Evolutionary conservation across 306 rosid species (phyloP).

Genomic region (Rosa lucieae): DNA sequence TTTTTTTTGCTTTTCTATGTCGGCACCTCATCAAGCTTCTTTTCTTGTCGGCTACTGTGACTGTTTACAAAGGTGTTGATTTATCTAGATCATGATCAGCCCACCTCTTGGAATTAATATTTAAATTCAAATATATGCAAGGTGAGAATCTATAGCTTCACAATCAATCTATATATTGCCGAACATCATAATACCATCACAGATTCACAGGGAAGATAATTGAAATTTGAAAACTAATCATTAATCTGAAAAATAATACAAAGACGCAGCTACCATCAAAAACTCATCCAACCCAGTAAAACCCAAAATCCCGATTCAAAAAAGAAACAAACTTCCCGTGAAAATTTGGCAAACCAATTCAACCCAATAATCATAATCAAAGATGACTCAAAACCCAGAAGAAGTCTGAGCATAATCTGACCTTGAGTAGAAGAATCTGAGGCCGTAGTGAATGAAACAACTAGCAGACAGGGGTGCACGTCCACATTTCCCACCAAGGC

Average conservation of each 20-base stretch:
- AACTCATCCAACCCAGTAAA: conserved; percentile 24
- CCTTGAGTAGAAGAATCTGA: conserved; percentile 75
- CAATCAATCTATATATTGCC: too few species aligned
- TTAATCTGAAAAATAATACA: conserved; percentile 12
- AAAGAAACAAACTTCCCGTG: conserved; percentile 2
- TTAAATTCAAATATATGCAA: too few species aligned
- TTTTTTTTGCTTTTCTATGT: too few species aligned
- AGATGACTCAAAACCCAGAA: conserved; percentile 25
- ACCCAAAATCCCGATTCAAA: too few species aligned
- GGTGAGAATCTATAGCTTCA: too few species aligned
- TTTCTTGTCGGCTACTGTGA: too few species aligned
- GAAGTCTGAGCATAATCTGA: conserved; percentile 25
- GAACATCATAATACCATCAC: too few species aligned
- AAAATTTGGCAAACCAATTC: conserved; percentile 13
- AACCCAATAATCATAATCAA: background rate
- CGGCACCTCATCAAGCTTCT: too few species aligned
- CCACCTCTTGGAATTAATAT: too few species aligned
- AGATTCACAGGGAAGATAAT: too few species aligned
- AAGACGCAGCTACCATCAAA: conserved; percentile 9
- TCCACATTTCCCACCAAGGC: conserved; percentile 42
- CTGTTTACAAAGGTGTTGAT: too few species aligned
- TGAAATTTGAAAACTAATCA: background rate
- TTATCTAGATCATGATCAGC: too few species aligned
- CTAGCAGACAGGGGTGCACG: conserved; percentile 20
- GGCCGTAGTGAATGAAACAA: conserved; percentile 39